These are phyloP conservation scores for Blastobotrys capitulatus DNA, from an alignment of 1,139 yeast species.

Conservation along the genomic window DNA sequence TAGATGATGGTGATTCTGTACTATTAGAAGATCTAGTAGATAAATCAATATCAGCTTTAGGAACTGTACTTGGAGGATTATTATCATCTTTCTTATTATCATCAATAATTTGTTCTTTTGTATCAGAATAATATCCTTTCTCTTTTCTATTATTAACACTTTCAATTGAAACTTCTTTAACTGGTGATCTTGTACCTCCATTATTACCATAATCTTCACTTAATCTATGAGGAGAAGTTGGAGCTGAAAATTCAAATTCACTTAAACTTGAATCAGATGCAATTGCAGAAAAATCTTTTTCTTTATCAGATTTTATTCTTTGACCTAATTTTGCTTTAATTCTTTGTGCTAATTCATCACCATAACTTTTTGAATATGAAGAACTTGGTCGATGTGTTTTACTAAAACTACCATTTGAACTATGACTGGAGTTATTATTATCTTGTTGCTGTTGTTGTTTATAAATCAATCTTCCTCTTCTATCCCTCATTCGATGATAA, in stretches of 20 bases:
- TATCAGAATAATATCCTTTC: too few species aligned
- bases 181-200: conserved; percentile 3
- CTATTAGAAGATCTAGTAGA: too few species aligned
- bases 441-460: not conserved
- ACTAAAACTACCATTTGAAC: not conserved
- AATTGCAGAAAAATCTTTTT: not conserved
- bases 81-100: too few species aligned
- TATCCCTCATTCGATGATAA: conserved; percentile 51
- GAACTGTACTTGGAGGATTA: too few species aligned
- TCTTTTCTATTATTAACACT: not conserved
- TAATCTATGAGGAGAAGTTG: conserved; percentile 2
- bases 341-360: conserved; percentile 20
- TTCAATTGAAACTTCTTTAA: conserved; percentile 14
- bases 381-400: conserved; percentile 1
- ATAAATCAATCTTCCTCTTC: conserved; percentile 4
- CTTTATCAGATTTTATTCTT: not conserved
- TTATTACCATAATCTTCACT: conserved; percentile 1
- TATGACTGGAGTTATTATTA: not conserved
- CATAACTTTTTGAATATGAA: conserved; percentile 10
- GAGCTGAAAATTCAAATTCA: conserved; percentile 2
- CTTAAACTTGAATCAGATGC: conserved; percentile 12
- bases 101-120: too few species aligned
- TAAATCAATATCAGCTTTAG: too few species aligned
- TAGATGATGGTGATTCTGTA: too few species aligned
- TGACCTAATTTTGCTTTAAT: conserved; percentile 18